A percentile compares a stretch with the other conserved stretches of the same genome.
Conservation (phyloP, 2,329 filamentous ascomycete species). For the Exophiala sp. region DNA sequence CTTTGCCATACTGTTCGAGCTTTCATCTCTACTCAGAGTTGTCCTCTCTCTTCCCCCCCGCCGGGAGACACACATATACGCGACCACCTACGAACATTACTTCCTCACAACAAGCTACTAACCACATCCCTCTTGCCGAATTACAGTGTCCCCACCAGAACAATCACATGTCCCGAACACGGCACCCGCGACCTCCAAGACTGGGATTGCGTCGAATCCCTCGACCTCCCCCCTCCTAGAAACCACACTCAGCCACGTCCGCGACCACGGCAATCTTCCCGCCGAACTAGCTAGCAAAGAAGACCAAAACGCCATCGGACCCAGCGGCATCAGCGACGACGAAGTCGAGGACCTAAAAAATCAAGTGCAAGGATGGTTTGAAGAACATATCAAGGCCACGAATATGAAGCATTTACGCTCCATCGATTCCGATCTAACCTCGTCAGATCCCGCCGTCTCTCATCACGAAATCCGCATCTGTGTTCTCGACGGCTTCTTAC, state of each 20-base stretch:
- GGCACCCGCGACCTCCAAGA: constrained; percentile 57
- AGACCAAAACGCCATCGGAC: constrained; percentile 52
- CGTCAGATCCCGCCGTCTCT: too few species aligned
- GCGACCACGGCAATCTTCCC: constrained; percentile 53
- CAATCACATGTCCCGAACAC: constrained; percentile 42
- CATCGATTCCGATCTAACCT: too few species aligned
- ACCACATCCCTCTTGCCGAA: not conserved
- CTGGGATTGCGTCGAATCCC: constrained; percentile 82
- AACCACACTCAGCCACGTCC: constrained; percentile 64
- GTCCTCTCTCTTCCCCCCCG: too few species aligned
- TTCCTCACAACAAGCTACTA: too few species aligned
- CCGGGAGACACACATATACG: too few species aligned
- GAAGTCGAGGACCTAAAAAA: constrained; percentile 28
- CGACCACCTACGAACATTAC: too few species aligned
- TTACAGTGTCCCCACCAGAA: constrained; percentile 40
- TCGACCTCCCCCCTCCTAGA: constrained; percentile 67
- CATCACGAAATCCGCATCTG: constrained; percentile 53
- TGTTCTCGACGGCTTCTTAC: constrained; percentile 81
- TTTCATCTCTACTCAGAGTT: too few species aligned
- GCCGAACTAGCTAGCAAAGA: constrained; percentile 50
- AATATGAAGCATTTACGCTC: too few species aligned
- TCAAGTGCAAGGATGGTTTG: constrained; percentile 25
- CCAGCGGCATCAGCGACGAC: constrained; percentile 33
- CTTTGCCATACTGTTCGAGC: too few species aligned
- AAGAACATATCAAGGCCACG: constrained; percentile 17